Conservation (phyloP, 2,329 filamentous ascomycete genomes). For the Pseudofabraea citricarpa region DNA sequence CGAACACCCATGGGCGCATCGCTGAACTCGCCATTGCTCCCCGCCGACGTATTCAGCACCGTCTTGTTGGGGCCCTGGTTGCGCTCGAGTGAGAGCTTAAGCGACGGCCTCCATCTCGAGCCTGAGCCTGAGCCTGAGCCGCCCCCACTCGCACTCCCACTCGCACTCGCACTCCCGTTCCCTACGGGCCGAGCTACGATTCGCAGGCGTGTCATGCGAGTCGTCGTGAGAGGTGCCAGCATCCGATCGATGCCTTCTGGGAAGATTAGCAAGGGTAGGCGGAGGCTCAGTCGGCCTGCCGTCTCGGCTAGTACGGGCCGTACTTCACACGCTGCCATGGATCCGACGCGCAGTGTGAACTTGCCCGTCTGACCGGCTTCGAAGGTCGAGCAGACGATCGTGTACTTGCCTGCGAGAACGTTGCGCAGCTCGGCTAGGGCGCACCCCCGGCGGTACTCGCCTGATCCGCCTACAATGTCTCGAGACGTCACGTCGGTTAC, state of each 20-base stretch:
- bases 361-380: conserved; percentile 70
- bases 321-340: conserved; percentile 51
- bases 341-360: conserved; percentile 73
- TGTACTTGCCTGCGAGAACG: conserved; percentile 73
- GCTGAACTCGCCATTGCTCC: conserved; percentile 70
- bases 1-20: conserved; percentile 63
- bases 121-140: no score
- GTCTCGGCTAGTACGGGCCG: conserved; percentile 64
- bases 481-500: conserved; percentile 64
- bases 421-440: conserved; percentile 58
- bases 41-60: conserved; percentile 60
- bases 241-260: conserved; percentile 44
- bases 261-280: conserved; percentile 50
- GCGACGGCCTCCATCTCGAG: conserved; percentile 35
- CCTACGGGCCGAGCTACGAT: conserved; percentile 24
- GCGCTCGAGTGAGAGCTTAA: conserved; percentile 69
- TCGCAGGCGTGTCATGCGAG: conserved; percentile 18
- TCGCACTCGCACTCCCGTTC: not conserved
- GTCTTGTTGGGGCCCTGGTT: conserved; percentile 66
- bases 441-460: conserved; percentile 82
- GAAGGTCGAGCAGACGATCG: conserved; percentile 86
- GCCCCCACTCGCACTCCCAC: no score
- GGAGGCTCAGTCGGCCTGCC: conserved; percentile 66
- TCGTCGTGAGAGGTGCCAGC: conserved; percentile 21
- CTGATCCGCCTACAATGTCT: conserved; percentile 77